Evolutionary conservation across 2,329 filamentous ascomycete species (phyloP).

Genomic region (Tolypocladium ophioglossoides): DNA sequence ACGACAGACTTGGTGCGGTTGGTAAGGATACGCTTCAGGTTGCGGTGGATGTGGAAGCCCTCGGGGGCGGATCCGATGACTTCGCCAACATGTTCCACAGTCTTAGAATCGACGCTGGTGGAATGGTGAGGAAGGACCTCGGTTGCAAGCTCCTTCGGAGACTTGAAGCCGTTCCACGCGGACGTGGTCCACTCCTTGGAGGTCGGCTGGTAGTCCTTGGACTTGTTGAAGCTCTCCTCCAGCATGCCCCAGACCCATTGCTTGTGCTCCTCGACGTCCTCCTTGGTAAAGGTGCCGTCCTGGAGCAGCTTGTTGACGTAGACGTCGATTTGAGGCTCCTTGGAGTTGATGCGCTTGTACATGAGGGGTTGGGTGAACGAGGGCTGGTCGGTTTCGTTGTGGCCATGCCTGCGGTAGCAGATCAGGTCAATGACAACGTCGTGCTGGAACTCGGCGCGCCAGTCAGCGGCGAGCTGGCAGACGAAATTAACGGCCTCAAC

Average conservation of each 20-base stretch:
- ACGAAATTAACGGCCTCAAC: constrained; percentile 98
- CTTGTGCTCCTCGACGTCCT: constrained; percentile 97
- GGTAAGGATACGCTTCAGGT: constrained; percentile 89
- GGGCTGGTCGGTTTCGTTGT: constrained; percentile 99
- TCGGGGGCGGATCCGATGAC: constrained; percentile 72
- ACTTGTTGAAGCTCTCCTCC: constrained; percentile 92
- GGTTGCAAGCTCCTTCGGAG: constrained; percentile 90
- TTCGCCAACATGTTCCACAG: constrained; percentile 71
- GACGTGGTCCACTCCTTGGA: constrained; percentile 98
- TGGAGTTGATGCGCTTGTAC: constrained; percentile 93
- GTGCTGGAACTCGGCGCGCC: constrained; percentile 97
- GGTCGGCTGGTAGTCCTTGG: constrained; percentile 93
- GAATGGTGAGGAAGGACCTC: constrained; percentile 88
- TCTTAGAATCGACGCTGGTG: constrained; percentile 65
- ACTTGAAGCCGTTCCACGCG: constrained; percentile 99
- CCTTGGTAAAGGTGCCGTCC: constrained; percentile 92
- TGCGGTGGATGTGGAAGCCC: constrained; percentile 81
- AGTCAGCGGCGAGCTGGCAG: constrained; percentile 92
- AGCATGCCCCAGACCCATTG: constrained; percentile 99
- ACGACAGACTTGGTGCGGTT: constrained; percentile 85
- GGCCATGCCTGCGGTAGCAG: constrained; percentile 97
- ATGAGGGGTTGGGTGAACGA: constrained; percentile 99
- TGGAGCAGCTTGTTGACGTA: constrained; percentile 86
- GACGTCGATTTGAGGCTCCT: constrained; percentile 77
- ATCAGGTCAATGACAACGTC: constrained; percentile 97